Evolutionary conservation across 2,329 filamentous ascomycete species (phyloP), one percentile per base, ranked within the genome.

Genomic region (Colletotrichum plurivorum): DNA sequence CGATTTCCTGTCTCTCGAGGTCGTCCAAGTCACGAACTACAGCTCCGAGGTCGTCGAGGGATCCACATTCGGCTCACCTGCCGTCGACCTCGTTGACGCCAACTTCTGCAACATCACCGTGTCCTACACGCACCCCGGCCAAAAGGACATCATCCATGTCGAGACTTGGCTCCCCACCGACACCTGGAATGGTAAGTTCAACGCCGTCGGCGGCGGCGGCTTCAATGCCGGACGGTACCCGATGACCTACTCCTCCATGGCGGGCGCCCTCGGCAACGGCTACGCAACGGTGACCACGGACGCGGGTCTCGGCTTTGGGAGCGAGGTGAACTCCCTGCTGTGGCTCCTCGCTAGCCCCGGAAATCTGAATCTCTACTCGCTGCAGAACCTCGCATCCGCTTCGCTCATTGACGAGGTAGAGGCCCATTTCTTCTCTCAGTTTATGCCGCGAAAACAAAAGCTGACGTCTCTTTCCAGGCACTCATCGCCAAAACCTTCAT

Each of bases 101-200:
- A 46, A 15, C 0, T 57, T 74, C 39, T 74, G 73, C 62, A 69
- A 71, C 3, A 63, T 73, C 13, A 71, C 69, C 22, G 62, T 73
- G 20, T 45, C 55, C 15, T 63, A 70, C 49, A 63, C 69, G 1
- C 71, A 73, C 27, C 63, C 56, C 5, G 70, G 64, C 5, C 51
- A 41, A 12, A 53, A 56, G 46, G 70, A 74, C 63, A 51, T 36
- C 3, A 60, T 73, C 45, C 48, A 52, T 31, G 59, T 72, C 15
- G 56, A 72, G 48, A 43, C 60, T 12, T 71, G 67, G 65, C 70
- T 73, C 9, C 72, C 73, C 3, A 54, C 67, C 3, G 58, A 64
- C 22, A 73, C 79, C 46, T 74, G 73, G 68, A 73, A 72, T 58
- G 62, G 48, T 1, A 59, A 70, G 8, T 69, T 73, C 57, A 62